Evolutionary conservation across 2,329 filamentous ascomycete species (phyloP), one percentile per base, ranked within the genome.

Genomic region (Xylariomycetidae sp.): DNA sequence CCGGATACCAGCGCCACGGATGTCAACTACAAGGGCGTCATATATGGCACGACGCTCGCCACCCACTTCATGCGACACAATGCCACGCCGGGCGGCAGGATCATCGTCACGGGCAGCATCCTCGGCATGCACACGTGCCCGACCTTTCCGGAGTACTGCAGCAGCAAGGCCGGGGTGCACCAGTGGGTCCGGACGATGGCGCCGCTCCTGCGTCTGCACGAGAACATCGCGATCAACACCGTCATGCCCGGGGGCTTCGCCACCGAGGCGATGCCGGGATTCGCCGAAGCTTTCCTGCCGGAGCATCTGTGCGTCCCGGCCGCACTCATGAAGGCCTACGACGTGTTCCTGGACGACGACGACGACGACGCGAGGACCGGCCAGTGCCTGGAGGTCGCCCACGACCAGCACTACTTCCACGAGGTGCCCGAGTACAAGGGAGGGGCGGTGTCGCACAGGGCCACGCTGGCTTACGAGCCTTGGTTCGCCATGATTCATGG

Each of bases 61-160:
- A n/a, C n/a, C n/a, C 8, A 23, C 8, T 23, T 23, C 20, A 8
- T 23, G 20, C 8, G 20, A 23, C 20, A 23, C 20, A 23, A 23
- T 8, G 20, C 20, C n/a, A n/a, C n/a, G 20, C 8, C n/a, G n/a
- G 20, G 20, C 20, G 28, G 34, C 13, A 37, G 32, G 14, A 25
- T 37, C 11, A 28, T 37, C 22, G 15, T 32, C 16, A 37, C 34
- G 5, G 11, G 20, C 15, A 37, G 29, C 23, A 27, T 37, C 12
- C 16, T 37, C 12, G 34, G 20, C 16, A 15, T 31, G 8, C 22
- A 27, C 16, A 26, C 33, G 3, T 30, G 33, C 14, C 17, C 33
- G 4, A 36, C 33, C 5, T 36, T 36, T 13, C 33, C 33, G 5
- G 33, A 36, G 16, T 36, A 36, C 13, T 31, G 17, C 11, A 13